Percentiles rank a stretch among this genome's conserved stretches.
These are phyloP conservation scores for Capsicum chinense DNA, from an alignment of 257 asterid genomes.

Conservation along the genomic window DNA sequence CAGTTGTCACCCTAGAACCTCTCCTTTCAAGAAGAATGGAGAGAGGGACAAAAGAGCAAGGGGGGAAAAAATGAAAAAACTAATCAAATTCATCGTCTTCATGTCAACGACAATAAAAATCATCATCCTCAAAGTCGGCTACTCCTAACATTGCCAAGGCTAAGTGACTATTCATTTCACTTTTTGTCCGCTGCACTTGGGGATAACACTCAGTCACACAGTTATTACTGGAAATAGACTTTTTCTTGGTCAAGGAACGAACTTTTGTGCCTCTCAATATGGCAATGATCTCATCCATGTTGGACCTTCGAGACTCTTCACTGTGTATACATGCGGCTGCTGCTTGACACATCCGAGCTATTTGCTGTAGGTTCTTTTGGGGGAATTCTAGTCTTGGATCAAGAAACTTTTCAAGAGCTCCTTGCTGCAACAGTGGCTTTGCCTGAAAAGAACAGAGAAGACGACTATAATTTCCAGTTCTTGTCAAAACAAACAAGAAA, in stretches of 20 bases:
- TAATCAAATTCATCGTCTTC: background rate
- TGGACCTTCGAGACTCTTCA: conserved; percentile 71
- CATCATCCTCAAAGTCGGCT: conserved; percentile 69
- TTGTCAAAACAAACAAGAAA: background rate
- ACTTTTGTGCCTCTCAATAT: conserved; percentile 60
- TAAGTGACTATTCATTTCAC: conserved; percentile 80
- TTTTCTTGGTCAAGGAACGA: conserved; percentile 42
- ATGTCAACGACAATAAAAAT: conserved; percentile 57
- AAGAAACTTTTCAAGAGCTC: conserved; percentile 53
- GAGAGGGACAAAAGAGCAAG: background rate
- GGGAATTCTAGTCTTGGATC: conserved; percentile 53
- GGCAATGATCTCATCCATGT: conserved; percentile 56
- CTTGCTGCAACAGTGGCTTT: conserved; percentile 69
- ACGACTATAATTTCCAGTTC: background rate
- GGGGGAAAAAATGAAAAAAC: background rate
- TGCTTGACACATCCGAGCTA: conserved; percentile 59
- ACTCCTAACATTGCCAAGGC: conserved; percentile 95
- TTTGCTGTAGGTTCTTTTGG: conserved; percentile 43
- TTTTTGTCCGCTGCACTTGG: conserved; percentile 60
- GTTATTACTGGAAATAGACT: conserved; percentile 39
- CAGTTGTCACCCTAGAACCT: conserved; percentile 33
- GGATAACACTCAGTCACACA: conserved; percentile 41
- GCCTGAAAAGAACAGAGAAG: conserved; percentile 49
- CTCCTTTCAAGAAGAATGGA: conserved; percentile 16
- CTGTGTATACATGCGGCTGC: conserved; percentile 65